Evolutionary conservation across 129 eudicot genomes (phyloP), one percentile per base, ranked within the genome.

Genomic region (Helianthus annuus): DNA sequence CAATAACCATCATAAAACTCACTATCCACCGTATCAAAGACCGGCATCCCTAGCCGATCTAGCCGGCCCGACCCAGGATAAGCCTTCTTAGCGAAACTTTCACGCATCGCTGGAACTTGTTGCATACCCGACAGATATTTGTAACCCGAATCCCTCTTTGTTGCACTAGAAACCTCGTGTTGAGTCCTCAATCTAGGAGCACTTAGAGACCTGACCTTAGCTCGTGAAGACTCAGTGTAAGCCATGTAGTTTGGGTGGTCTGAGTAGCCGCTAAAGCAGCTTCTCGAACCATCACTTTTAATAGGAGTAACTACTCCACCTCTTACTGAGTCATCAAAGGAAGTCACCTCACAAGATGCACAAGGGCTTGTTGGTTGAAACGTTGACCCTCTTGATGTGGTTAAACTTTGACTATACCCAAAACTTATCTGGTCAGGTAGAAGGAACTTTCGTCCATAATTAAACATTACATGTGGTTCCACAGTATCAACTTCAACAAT

Each of bases 191-290:
- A 89, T 54, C 81, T 81, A 3, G 99, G 99, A 12, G 97, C 91
- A 68, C 97, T 91, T 14, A 84, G 62, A 11, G 99, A 88, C 73
- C 97, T 84, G 9, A 75, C 78, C 73, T 91, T 95, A 1, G 99
- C 99, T 22, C 81, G 83, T 1, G 99, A 81, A 59, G 99, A 90
- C 66, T 88, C 90, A 0, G 99, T 95, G 80, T 73, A 72, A 64
- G 94, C 73, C 99, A 95, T 95, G 80, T 95, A 95, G 77, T 74
- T 91, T 9, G 99, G 99, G 78, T 73, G 74, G 83, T 86, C 91
- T 0, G 88, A 86, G 83, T 79, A 86, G 4, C 86, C 86, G 15
- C 95, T 88, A 4, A 74, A 63, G 72, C 76, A 94, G 78, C 98
- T 94, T 75, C 75, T 71, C 8, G 89, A 66, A 1, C 88, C 73